These are phyloP conservation scores for Eutypa lata DNA, from an alignment of 2,329 filamentous ascomycete species.

Conservation along the genomic window DNA sequence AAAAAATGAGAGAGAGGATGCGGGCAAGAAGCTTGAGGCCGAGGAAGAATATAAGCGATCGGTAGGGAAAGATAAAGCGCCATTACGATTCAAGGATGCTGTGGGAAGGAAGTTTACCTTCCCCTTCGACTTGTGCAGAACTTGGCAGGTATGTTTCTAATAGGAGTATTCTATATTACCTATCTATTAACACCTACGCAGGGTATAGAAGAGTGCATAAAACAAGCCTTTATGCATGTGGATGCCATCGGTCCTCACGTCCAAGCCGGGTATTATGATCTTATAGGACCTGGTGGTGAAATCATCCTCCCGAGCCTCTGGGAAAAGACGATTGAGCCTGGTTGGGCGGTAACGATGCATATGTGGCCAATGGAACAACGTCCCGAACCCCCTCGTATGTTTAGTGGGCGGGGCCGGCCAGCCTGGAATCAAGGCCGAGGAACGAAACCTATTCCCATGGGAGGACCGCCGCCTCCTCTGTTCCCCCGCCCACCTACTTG, in stretches of 20 bases:
- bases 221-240: slow-evolving; percentile 80
- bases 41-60: slow-evolving; percentile 42
- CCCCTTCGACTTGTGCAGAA: slow-evolving; percentile 80
- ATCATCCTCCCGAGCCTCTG: slow-evolving; percentile 80
- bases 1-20: slow-evolving; percentile 55
- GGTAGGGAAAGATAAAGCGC: slow-evolving; percentile 61
- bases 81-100: slow-evolving; percentile 88
- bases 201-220: slow-evolving; percentile 85
- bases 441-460: too few relatives aligned
- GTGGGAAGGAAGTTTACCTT: slow-evolving; percentile 91
- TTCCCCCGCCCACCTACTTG: too few relatives aligned
- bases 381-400: too few relatives aligned
- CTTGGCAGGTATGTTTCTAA: slow-evolving; percentile 66
- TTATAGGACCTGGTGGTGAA: slow-evolving; percentile 75
- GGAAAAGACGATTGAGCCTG: slow-evolving; percentile 78
- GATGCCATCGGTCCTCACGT: slow-evolving; percentile 75
- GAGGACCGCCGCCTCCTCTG: too few relatives aligned
- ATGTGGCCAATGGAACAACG: slow-evolving; percentile 55
- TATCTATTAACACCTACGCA: too few relatives aligned
- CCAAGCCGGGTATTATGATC: slow-evolving; percentile 74
- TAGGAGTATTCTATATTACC: too few relatives aligned
- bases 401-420: too few relatives aligned
- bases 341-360: slow-evolving; percentile 68
- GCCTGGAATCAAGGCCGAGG: too few relatives aligned
- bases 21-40: slow-evolving; percentile 46